Conservation (phyloP, 805 yeast genomes). For the Monosporozyma yasuniensis region DNA sequence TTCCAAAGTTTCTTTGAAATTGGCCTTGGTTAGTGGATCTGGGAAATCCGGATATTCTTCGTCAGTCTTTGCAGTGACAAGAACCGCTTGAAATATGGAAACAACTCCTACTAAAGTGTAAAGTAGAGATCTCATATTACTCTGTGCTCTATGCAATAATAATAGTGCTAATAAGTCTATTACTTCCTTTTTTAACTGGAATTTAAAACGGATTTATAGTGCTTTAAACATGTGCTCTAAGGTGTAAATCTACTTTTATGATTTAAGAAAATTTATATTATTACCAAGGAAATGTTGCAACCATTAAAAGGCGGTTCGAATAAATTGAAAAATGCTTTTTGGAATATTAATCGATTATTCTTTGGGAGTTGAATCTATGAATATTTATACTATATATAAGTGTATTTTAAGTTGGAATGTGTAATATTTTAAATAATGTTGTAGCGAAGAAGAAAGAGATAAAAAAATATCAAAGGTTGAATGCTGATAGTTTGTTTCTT, state of each 20-base stretch:
- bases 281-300: not conserved
- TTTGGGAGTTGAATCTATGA: not conserved
- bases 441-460: not conserved
- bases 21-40: slow-evolving; percentile 38
- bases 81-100: slow-evolving; percentile 2
- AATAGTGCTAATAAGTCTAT: not conserved
- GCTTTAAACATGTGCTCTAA: not conserved
- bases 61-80: not conserved
- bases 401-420: not conserved
- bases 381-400: not conserved
- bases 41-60: slow-evolving; percentile 33
- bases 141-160: not conserved
- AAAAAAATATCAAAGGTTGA: not conserved
- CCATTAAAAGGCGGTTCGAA: not conserved
- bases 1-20: slow-evolving; percentile 42
- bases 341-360: not conserved
- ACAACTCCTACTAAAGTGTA: not conserved
- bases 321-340: not conserved
- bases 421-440: not conserved
- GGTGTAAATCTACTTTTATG: not conserved
- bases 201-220: not conserved
- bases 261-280: not conserved
- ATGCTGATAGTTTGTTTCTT: slow-evolving; percentile 30
- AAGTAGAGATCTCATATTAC: not conserved
- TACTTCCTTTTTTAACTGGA: not conserved